A percentile compares a stretch with the other conserved stretches of the same genome.
Evolutionary conservation across 148 eudicot genomes (phyloP).

Genomic region (Beta vulgaris): DNA sequence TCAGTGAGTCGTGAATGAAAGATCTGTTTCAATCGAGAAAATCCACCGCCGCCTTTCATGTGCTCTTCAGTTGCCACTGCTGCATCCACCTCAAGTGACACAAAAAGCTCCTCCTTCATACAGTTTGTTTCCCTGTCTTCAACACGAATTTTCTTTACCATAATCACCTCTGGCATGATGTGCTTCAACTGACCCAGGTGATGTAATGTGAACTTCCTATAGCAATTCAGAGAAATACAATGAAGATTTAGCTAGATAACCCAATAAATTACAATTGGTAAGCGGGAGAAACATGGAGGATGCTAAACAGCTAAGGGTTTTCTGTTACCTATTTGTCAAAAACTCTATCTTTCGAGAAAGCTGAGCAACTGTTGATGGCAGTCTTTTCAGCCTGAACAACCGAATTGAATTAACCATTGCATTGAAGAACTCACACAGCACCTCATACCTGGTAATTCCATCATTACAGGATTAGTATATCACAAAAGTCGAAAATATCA

Average conservation of each 20-base stretch:
- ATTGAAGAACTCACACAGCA: conserved; percentile 57
- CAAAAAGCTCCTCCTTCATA: conserved; percentile 71
- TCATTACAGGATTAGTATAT: not conserved
- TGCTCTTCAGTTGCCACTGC: conserved; percentile 30
- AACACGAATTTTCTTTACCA: conserved; percentile 49
- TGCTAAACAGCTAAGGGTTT: not conserved
- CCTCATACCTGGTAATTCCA: conserved; percentile 42
- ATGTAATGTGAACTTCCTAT: conserved; percentile 61
- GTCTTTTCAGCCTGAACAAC: conserved; percentile 46
- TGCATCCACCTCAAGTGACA: conserved; percentile 40
- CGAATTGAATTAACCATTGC: conserved; percentile 66
- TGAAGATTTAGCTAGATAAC: not conserved
- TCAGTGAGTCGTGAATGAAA: conserved; percentile 47
- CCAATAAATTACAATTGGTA: not conserved
- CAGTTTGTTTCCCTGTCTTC: conserved; percentile 56
- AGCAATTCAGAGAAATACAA: not conserved
- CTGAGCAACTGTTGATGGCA: conserved; percentile 43
- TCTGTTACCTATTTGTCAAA: conserved; percentile 59
- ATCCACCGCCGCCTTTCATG: conserved; percentile 33
- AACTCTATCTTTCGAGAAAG: conserved; percentile 54
- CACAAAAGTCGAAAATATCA: not conserved
- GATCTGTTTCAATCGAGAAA: conserved; percentile 37
- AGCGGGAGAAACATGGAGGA: not conserved
- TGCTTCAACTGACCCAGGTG: conserved; percentile 82
- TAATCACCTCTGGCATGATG: conserved; percentile 67